Evolutionary conservation across 129 eudicot genomes (phyloP).

Genomic region (Helianthus tuberosus): DNA sequence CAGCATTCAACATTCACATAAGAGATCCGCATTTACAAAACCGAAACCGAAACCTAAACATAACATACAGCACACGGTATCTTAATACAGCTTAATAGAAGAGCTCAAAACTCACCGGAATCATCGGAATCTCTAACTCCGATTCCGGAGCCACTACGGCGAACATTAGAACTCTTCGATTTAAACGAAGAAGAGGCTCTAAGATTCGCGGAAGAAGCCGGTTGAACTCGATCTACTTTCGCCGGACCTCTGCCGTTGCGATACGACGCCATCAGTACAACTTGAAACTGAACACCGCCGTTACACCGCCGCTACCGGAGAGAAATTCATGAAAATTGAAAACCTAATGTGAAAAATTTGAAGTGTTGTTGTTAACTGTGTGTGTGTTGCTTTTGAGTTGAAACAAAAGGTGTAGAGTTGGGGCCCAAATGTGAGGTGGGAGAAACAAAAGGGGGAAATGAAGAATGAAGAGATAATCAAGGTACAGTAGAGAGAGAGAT

Average conservation of each 20-base stretch:
- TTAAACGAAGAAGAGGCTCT: conserved; percentile 68
- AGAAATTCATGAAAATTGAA: conserved; percentile 22
- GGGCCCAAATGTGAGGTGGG: conserved; percentile 31
- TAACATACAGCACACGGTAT: too few species aligned
- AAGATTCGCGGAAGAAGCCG: conserved; percentile 39
- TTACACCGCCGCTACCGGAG: not conserved
- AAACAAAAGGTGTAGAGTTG: conserved; percentile 24
- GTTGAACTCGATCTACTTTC: conserved; percentile 38
- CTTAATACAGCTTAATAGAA: not conserved
- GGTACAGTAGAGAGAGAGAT: too few species aligned
- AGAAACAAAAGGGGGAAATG: conserved; percentile 25
- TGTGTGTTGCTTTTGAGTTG: conserved; percentile 11
- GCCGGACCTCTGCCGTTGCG: conserved; percentile 60
- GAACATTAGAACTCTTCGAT: conserved; percentile 57
- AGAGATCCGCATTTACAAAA: conserved; percentile 17
- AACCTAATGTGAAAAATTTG: not conserved
- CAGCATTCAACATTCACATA: not conserved
- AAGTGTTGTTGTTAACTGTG: not conserved
- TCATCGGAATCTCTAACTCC: conserved; percentile 30
- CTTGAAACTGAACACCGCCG: conserved; percentile 7
- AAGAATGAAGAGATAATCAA: not conserved
- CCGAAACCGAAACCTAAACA: not conserved
- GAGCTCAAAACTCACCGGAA: conserved; percentile 53
- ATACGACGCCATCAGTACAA: conserved; percentile 42
- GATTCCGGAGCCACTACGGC: conserved; percentile 61